A percentile compares a stretch with the other conserved stretches of the same genome.
Evolutionary conservation across 192 early-diverging fungal species (phyloP).

Genomic region (Umbelopsis sp.): DNA sequence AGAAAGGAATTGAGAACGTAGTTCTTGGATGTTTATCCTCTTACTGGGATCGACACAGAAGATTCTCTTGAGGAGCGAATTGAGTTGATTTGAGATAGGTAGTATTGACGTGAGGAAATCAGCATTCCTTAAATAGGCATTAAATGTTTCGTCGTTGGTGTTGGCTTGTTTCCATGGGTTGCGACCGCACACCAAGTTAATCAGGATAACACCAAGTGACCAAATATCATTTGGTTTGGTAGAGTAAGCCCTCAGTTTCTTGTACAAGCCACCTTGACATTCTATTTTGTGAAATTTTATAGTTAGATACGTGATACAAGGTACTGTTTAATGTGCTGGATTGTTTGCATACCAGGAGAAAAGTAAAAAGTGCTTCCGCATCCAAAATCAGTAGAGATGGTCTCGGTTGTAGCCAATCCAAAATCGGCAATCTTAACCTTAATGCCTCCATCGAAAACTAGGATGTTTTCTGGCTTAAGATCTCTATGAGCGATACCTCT

Average conservation of each 20-base stretch:
- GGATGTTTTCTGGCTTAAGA: constrained; percentile 83
- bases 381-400: constrained; percentile 83
- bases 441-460: constrained; percentile 58
- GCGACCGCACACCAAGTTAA: constrained; percentile 85
- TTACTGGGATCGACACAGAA: constrained; percentile 68
- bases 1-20: constrained; percentile 21
- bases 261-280: constrained; percentile 61
- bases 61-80: constrained; percentile 68
- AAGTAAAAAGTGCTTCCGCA: constrained; percentile 76
- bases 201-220: constrained; percentile 86
- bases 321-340: too few relatives aligned
- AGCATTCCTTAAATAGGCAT: constrained; percentile 64
- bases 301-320: too few relatives aligned
- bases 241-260: constrained; percentile 43
- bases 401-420: constrained; percentile 86
- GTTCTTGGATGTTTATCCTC: constrained; percentile 49
- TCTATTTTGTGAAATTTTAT: constrained; percentile 34
- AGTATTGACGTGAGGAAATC: constrained; percentile 63
- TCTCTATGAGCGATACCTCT: constrained; percentile 88
- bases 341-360: constrained; percentile 43
- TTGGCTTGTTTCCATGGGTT: constrained; percentile 83
- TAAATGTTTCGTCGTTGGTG: constrained; percentile 75
- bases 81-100: constrained; percentile 67
- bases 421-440: constrained; percentile 89
- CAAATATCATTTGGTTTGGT: constrained; percentile 86